Evolutionary conservation across 257 asterid genomes (phyloP).

Genomic region (Gentiana straminea): DNA sequence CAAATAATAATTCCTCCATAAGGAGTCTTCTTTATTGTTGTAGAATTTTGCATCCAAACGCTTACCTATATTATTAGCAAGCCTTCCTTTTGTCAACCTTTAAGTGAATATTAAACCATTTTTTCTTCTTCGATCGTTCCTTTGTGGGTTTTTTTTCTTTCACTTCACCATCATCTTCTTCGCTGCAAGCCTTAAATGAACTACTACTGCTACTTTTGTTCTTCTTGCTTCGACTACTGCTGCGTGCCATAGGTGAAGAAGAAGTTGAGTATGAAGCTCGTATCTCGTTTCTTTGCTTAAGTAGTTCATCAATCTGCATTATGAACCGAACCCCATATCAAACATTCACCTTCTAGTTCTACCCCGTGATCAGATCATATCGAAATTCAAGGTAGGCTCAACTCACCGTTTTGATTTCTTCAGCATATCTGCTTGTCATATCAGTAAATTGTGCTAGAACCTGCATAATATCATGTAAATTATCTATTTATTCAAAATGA

Average conservation of each 20-base stretch:
- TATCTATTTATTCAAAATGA: not conserved
- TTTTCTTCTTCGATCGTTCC: constrained; percentile 67
- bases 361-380: not conserved
- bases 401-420: constrained; percentile 95
- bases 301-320: constrained; percentile 81
- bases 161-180: constrained; percentile 37
- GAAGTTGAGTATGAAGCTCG: constrained; percentile 68
- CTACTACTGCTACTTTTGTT: constrained; percentile 13
- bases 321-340: not conserved
- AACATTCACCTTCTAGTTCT: not conserved
- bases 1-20: too few species aligned
- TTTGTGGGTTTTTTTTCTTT: constrained; percentile 47
- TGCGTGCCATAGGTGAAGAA: constrained; percentile 54
- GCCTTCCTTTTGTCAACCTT: constrained; percentile 87
- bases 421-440: constrained; percentile 90
- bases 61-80: constrained; percentile 32
- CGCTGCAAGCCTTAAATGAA: constrained; percentile 39
- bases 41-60: not conserved
- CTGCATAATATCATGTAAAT: constrained; percentile 23
- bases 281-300: constrained; percentile 72
- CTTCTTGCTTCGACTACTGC: constrained; percentile 57
- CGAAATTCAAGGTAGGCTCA: not conserved
- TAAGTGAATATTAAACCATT: constrained; percentile 73
- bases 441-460: constrained; percentile 92
- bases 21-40: too few species aligned